A percentile compares a stretch with the other conserved stretches of the same genome.
phyloP scores from a whole-genome alignment of 345 rosid species.

The Pelargonium nanum region DNA sequence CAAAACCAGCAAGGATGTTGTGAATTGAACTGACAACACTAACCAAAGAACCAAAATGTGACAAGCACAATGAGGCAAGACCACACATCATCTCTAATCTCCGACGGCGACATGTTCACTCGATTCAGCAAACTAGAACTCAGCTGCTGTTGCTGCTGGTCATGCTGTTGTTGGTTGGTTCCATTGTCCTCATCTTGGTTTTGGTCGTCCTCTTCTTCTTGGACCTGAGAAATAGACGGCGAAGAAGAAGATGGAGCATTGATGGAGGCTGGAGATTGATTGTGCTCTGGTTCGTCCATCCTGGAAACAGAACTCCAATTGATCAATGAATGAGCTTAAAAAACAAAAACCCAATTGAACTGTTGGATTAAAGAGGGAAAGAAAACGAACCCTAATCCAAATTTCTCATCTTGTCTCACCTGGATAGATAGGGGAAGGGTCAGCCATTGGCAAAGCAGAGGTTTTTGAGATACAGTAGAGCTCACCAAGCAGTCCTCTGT shows the following conservation, averaged over 20 bases:
- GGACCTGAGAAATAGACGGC: constrained; percentile 14
- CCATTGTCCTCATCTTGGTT: constrained; percentile 6
- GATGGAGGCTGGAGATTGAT: constrained; percentile 7
- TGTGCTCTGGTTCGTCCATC: constrained; percentile 17
- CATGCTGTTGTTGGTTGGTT: constrained; percentile 10
- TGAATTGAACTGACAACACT: constrained; percentile 2
- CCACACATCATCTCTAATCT: constrained; percentile 32
- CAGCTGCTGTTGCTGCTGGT: constrained; percentile 6
- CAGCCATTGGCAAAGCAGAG: constrained; percentile 4
- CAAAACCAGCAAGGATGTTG: not conserved
- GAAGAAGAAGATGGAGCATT: constrained; percentile 11
- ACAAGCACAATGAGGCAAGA: constrained; percentile 26
- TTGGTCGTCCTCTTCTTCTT: constrained; percentile 12
- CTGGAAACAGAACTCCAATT: constrained; percentile 7
- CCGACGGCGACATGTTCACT: constrained; percentile 12
- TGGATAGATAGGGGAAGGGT: not conserved
- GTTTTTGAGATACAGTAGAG: not conserved
- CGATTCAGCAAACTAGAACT: constrained; percentile 15
- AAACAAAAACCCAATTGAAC: not conserved
- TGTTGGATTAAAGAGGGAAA: not conserved
- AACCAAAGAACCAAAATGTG: constrained; percentile 49
- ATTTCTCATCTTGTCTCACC: not conserved
- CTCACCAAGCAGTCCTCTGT: constrained; percentile 15
- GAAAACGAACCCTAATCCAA: not conserved
- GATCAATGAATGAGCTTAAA: not conserved